phyloP scores from a whole-genome alignment of 306 rosid species.

The Dryas octopetala region DNA sequence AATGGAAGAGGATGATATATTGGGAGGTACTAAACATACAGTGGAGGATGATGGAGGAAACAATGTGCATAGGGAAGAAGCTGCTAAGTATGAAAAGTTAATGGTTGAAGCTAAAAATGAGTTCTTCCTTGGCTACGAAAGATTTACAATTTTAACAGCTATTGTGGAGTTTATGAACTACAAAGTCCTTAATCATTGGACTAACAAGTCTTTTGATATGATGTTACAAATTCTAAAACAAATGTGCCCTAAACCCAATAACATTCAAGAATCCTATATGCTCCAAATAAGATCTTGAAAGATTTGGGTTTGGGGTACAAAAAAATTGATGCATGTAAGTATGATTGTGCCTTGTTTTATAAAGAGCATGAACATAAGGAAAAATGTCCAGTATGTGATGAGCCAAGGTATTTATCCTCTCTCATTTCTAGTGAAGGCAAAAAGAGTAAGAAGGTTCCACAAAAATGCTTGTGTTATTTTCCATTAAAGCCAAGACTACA shows the following conservation, averaged over 20 bases:
- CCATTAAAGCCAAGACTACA: neutral
- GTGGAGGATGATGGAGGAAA: neutral
- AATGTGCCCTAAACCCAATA: neutral
- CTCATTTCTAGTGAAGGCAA: too few relatives aligned
- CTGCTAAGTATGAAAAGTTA: neutral
- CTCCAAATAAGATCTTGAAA: neutral
- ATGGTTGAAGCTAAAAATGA: neutral
- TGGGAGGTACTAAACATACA: neutral
- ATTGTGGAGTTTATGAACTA: neutral
- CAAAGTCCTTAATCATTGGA: neutral
- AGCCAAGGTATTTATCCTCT: neutral
- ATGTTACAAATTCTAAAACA: neutral
- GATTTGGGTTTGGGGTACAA: neutral
- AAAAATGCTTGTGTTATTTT: neutral
- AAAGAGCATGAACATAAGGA: neutral
- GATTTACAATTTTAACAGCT: neutral
- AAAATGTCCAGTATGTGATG: neutral
- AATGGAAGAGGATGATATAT: too few relatives aligned
- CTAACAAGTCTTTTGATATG: neutral
- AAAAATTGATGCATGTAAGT: neutral
- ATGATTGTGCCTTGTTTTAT: slow-evolving; percentile 1
- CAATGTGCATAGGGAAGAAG: neutral
- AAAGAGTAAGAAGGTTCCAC: neutral
- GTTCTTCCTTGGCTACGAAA: neutral
- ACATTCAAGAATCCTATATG: neutral